Percentiles rank a stretch among this genome's conserved stretches.
phyloP scores from a whole-genome alignment of 2,329 filamentous ascomycete genomes.

The Corniculantispora saksenae region DNA sequence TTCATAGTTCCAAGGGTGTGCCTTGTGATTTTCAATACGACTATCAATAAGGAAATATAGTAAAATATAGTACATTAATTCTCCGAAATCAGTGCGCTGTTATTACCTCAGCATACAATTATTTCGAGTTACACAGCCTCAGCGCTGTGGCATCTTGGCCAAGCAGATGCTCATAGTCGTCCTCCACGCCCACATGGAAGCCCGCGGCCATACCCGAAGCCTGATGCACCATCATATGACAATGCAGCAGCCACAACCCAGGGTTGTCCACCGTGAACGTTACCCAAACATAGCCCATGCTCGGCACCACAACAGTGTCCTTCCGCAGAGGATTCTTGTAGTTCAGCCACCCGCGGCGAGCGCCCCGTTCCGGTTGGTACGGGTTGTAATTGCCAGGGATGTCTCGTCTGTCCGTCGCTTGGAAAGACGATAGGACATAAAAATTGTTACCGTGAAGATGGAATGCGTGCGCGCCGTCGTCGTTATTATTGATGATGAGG shows the following conservation, averaged over 20 bases:
- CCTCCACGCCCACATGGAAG: constrained; percentile 26
- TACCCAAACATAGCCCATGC: constrained; percentile 28
- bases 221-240: constrained; percentile 30
- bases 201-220: constrained; percentile 27
- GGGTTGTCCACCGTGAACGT: constrained; percentile 26
- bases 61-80: too few species aligned
- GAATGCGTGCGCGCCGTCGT: constrained; percentile 34
- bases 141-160: constrained; percentile 22
- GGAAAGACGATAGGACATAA: constrained; percentile 37
- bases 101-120: background rate
- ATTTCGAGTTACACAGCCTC: constrained; percentile 12
- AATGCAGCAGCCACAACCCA: constrained; percentile 31
- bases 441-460: constrained; percentile 61
- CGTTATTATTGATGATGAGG: constrained; percentile 34
- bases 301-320: constrained; percentile 42
- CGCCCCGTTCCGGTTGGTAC: constrained; percentile 18
- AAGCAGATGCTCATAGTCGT: constrained; percentile 22
- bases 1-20: too few species aligned
- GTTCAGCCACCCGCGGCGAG: constrained; percentile 14
- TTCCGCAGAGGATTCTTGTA: constrained; percentile 26
- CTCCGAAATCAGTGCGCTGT: too few species aligned
- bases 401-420: constrained; percentile 19
- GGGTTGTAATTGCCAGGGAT: constrained; percentile 29
- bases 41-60: too few species aligned
- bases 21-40: too few species aligned